Base-by-base conservation (phyloP, 176 grass and related monocot species). In the Aegilops bicornis region DNA sequence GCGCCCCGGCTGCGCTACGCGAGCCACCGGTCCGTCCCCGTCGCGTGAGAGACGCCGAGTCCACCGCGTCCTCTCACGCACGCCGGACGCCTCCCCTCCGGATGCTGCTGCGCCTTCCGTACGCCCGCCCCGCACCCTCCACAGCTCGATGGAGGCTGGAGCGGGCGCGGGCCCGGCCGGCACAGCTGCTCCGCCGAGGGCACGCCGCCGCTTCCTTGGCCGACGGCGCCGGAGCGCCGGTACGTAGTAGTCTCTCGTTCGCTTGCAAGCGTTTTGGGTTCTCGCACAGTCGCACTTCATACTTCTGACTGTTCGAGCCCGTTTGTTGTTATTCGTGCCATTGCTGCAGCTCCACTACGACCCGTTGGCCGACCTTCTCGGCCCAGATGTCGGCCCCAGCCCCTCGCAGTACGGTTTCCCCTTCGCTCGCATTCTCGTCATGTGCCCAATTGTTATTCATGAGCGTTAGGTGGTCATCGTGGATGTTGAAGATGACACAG, bases 321-420 rank as follows among this genome's bases (percentile, higher is more conserved):
- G 29, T 29, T 85, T 79, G 24, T 86, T 59, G 20, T 59, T 59
- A 9, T 82, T 85, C n/a, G 45, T 35, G 24, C 31, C 61, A 68
- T 52, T 65, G 17, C 43, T 30, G 86, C 91, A 98, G 91, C 45
- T 87, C 70, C 87, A 87, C 14, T 90, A 87, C 77, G 83, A 93
- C 87, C 79, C 89, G 24, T 89, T 87, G 48, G 64, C 77, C 9
- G 86, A 98, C 68, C 75, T 91, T 24, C 77, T 90, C 12, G 89
- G 87, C 27, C 79, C 89, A 60, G 90, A 93, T 56, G 45, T 88
- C 37, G 77, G 72, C 67, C 40, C 78, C 36, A 73, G 63, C 30
- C 45, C 64, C 14, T 80, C 80, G 64, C 92, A 67, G 93, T 95
- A 76, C 17, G 84, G 32, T 56, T 80, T 45, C 2, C 58, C 68